Base-by-base conservation (phyloP, 106 monocot species). In the Cymbidium sinense region DNA sequence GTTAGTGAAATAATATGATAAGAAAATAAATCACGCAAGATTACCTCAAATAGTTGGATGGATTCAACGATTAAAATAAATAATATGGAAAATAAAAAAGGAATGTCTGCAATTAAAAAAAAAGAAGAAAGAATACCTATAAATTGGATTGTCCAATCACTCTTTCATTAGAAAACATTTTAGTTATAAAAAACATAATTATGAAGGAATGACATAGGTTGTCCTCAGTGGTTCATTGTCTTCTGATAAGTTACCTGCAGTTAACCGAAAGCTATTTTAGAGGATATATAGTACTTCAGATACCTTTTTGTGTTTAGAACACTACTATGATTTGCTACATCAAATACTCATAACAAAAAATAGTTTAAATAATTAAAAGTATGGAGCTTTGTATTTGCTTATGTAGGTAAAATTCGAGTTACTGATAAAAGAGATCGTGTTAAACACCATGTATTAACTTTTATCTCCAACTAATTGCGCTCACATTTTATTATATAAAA, bases 211-310 rank as follows among this genome's bases (percentile, higher is more conserved):
- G 28, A 6, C 30, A 8, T 70, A 37, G 4, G 3, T 13, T 29
- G 9, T 55, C 35, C 37, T 87, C 71, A 87, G 10, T 31, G 34
- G 52, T 81, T 83, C 62, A 81, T 23, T 64, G 85, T 70, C 76
- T 88, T 88, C 41, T 83, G 88, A 79, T 80, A 85, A 75, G 80
- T 64, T 25, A 83, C 85, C 88, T 88, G 83, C 64, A 76, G 36
- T 67, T 33, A 54, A 80, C 50, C 72, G 41, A 43, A 5, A 52
- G 11, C 6, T 20, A 37, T 71, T 31, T 27, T 7, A 71, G 37
- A 4, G 31, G 31, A 35, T 69, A 69, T 30, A 12, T 6, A 35
- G 15, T 31, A 71, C 13, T 30, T 67, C 28, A 15, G 37, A 71
- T 18, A 71, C 18, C 7, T 25, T 31, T n/a, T 31, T 17, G 19